Conservation (phyloP, 2,329 filamentous ascomycete genomes). For the Pseudogymnoascus sp. region DNA sequence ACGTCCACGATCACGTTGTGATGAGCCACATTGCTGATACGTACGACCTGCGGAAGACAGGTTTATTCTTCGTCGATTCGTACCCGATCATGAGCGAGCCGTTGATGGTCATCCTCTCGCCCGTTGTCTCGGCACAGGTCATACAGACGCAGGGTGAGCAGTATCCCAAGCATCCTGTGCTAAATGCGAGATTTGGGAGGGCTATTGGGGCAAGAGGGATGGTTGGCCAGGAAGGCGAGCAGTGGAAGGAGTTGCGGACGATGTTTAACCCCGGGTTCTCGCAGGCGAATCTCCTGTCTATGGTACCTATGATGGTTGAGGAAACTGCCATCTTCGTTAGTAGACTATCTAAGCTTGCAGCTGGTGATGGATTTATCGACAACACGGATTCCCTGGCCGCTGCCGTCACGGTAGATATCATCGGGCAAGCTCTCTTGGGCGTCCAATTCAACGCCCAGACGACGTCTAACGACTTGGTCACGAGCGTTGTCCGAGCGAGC, state of each 20-base stretch:
- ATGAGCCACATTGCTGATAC: constrained; percentile 2
- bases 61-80: constrained; percentile 14
- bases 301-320: constrained; percentile 13
- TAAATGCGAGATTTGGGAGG: not conserved
- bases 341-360: not conserved
- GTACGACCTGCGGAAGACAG: constrained; percentile 14
- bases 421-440: constrained; percentile 11
- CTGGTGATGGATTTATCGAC: constrained; percentile 1
- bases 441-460: constrained; percentile 12
- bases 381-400: not conserved
- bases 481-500: constrained; percentile 1
- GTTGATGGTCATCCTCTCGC: constrained; percentile 11
- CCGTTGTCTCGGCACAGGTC: constrained; percentile 9
- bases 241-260: constrained; percentile 12
- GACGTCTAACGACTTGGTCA: not conserved
- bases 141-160: constrained; percentile 9
- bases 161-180: constrained; percentile 10
- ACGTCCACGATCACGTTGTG: not conserved
- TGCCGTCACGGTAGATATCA: constrained; percentile 11
- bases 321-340: constrained; percentile 10
- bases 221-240: constrained; percentile 11
- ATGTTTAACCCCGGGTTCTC: constrained; percentile 16
- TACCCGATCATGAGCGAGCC: constrained; percentile 12
- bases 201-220: not conserved
- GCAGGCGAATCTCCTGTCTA: constrained; percentile 7